Base-by-base conservation (phyloP, 805 yeast species). In the Clavispora carvajalis region DNA sequence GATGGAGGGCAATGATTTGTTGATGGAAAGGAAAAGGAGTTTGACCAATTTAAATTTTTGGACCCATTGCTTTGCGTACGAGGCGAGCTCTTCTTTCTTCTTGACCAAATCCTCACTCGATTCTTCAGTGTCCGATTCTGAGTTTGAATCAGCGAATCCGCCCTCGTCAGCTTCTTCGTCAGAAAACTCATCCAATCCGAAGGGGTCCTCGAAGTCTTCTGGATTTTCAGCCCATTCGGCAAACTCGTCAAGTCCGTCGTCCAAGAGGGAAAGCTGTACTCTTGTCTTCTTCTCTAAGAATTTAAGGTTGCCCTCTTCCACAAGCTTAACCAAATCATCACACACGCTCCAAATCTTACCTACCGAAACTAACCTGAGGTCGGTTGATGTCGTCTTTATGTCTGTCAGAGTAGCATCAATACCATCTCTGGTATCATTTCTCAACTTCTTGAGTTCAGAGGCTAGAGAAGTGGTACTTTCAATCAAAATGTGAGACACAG, bases 291-390 rank as follows among this genome's bases (percentile, higher is more conserved):
- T 49, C 25, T 73, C 74, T 38, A 84, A 59, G 2, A 79, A 52
- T 2, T 80, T 83, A 13, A 77, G 46, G 36, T 77, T 73, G 0
- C 88, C 88, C 18, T 57, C 60, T 16, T 64, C 61, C 5, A 76
- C 51, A 15, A 76, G 53, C 7, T 60, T 56, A 9, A 60, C 57
- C 7, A 84, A 38, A 0, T 54, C 51, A 41, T 80, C 85, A 55
- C 89, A 82, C 24, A 65, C 58, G n/a, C 77, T 70, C 95, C 95
- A 86, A 4, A 85, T 66, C 53, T 74, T 73, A 12, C 89, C 93
- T 16, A 85, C 76, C 0, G 77, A 66, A 1, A 77, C 60, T 22
- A 85, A 61, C 50, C 90, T 67, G 17, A 38, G 30, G 28, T 49
- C 49, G 3, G 62, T 69, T 23, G 64, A 45, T 50, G n/a, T 40